These are phyloP conservation scores for Russula emetica DNA, from an alignment of 768 basidiomycete genomes.

Conservation along the genomic window DNA sequence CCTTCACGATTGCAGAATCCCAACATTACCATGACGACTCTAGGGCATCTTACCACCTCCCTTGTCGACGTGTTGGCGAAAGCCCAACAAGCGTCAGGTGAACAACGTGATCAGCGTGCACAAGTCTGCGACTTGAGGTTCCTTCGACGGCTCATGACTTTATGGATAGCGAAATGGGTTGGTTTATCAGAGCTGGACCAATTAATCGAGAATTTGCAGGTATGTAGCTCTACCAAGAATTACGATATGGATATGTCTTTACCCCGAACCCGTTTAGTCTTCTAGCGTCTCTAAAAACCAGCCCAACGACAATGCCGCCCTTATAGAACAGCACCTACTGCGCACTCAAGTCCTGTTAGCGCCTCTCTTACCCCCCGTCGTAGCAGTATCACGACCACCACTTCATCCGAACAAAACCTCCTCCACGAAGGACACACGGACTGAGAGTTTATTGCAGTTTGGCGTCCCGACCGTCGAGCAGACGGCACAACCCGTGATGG, in stretches of 20 bases:
- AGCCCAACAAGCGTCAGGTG: neutral
- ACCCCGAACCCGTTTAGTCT: neutral
- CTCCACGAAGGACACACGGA: slow-evolving; percentile 31
- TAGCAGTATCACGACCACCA: slow-evolving; percentile 18
- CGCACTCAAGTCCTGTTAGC: slow-evolving; percentile 62
- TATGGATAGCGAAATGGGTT: slow-evolving; percentile 17
- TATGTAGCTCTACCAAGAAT: slow-evolving; percentile 1
- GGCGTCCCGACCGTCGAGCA: slow-evolving; percentile 52
- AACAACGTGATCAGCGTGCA: neutral
- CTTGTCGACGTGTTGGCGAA: slow-evolving; percentile 8
- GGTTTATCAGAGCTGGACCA: slow-evolving; percentile 11
- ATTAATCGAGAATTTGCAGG: slow-evolving; percentile 19
- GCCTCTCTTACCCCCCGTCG: slow-evolving; percentile 45
- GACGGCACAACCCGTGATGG: slow-evolving; percentile 54
- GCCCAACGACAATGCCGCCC: slow-evolving; percentile 1
- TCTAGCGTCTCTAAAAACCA: slow-evolving; percentile 2
- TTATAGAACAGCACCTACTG: slow-evolving; percentile 43
- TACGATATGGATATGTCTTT: neutral
- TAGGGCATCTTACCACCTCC: slow-evolving; percentile 4
- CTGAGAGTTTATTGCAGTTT: slow-evolving; percentile 47
- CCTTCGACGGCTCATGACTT: slow-evolving; percentile 17
- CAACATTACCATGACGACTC: slow-evolving; percentile 8
- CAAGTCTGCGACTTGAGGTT: slow-evolving; percentile 15
- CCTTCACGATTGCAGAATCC: neutral
- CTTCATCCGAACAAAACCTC: slow-evolving; percentile 21